Base-by-base conservation (phyloP, 148 eudicot genomes). In the Diospyros lotus region DNA sequence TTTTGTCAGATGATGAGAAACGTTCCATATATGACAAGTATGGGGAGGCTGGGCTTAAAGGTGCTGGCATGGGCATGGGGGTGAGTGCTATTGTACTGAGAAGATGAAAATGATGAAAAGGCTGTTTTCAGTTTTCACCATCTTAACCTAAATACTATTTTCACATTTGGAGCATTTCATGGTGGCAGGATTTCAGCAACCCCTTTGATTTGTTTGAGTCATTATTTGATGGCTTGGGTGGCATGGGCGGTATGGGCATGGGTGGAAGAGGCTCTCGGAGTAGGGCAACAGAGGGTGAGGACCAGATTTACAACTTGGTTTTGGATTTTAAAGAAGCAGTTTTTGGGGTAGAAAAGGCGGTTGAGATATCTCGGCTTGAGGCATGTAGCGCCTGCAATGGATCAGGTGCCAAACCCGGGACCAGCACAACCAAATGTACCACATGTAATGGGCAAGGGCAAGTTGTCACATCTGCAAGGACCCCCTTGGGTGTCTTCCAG, bases 11-110 rank as follows among this genome's bases (percentile, higher is more conserved):
- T 75, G 97, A 95, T 81, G 96, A 95, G 83, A 95, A 92, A 78
- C 96, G 96, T 73, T 86, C 97, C 52, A 92, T 95, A 72, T 95
- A 95, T 82, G 98, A 95, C 76, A 85, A 76, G 75, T 95, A 89
- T 74, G 98, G 98, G 44, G 98, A 95, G 84, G 98, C 92, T 54
- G 98, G 98, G 66, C 96, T 95, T 73, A 95, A 92, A 88, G 97
- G 97, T 44, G 90, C 88, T 72, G 91, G 94, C 61, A 67, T 82
- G 73, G 98, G 97, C 81, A 84, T 71, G 75, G 98, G 97, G 87
- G 98, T 95, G 79, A 88, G 96, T 84, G 39, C 48, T 53, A 9
- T 67, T 69, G 6, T 51, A 6, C 45, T 46, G 2, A 3, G 54
- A 48, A 48, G 58, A 39, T 3, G 48, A 39, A 40, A 14, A 51